A percentile compares a stretch with the other conserved stretches of the same genome.
Evolutionary conservation across 2,329 filamentous ascomycete genomes (phyloP).

Genomic region (Fragosphaeria purpurea): DNA sequence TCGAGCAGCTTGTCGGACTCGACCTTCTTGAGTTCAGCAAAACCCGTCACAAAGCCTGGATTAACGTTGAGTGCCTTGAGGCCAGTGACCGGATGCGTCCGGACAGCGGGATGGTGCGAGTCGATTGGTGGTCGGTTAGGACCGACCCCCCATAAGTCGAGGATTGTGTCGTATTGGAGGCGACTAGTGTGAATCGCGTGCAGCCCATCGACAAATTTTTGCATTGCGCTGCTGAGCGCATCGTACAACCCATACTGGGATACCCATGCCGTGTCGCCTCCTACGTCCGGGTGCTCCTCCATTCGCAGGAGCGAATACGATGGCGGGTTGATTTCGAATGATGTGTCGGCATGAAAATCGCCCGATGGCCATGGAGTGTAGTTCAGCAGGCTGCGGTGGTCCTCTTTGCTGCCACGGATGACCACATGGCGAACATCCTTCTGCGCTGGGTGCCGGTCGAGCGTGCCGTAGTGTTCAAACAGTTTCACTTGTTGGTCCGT

Average conservation of each 20-base stretch:
- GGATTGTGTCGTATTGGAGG: constrained; percentile 36
- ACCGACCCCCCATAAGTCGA: constrained; percentile 31
- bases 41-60: constrained; percentile 34
- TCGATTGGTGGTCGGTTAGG: constrained; percentile 36
- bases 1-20: constrained; percentile 37
- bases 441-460: constrained; percentile 37
- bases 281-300: constrained; percentile 37
- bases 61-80: constrained; percentile 37
- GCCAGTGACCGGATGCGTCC: constrained; percentile 38
- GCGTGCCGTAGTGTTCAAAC: constrained; percentile 37
- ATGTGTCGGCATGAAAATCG: constrained; percentile 40
- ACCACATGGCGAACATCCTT: constrained; percentile 32
- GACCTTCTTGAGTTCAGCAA: constrained; percentile 38
- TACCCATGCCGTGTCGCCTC: constrained; percentile 38
- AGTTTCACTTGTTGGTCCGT: constrained; percentile 31
- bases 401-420: constrained; percentile 33
- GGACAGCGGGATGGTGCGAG: constrained; percentile 36
- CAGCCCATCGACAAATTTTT: constrained; percentile 31
- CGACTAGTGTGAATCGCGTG: constrained; percentile 36
- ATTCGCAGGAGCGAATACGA: constrained; percentile 41
- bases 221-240: constrained; percentile 31
- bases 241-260: constrained; percentile 37
- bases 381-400: constrained; percentile 32
- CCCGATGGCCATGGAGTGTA: constrained; percentile 37
- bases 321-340: constrained; percentile 40